A percentile compares a stretch with the other conserved stretches of the same genome.
These are phyloP conservation scores for Amphibolis antarctica DNA, from an alignment of 106 monocot species.

Conservation along the genomic window DNA sequence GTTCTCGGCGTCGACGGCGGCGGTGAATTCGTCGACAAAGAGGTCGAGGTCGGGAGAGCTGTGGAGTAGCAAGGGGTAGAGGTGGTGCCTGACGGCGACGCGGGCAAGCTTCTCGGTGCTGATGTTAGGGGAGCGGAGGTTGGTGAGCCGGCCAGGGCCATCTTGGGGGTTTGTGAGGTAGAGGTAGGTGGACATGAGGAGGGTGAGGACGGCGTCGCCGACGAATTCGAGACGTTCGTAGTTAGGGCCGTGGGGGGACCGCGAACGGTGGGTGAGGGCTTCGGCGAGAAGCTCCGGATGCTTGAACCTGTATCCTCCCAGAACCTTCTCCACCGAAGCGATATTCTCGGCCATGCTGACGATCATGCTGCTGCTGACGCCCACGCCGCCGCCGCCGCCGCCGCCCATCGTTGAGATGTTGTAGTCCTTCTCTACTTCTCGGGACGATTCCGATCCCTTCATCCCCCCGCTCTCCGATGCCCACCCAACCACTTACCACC, in stretches of 20 bases:
- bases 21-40: conserved; percentile 1
- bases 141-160: conserved; percentile 18
- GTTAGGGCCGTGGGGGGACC: not conserved
- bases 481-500: too few relatives aligned
- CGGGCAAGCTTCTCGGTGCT: conserved; percentile 38
- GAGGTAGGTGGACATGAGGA: conserved; percentile 28
- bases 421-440: too few relatives aligned
- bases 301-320: conserved; percentile 22
- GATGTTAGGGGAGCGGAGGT: conserved; percentile 30
- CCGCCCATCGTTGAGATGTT: too few relatives aligned
- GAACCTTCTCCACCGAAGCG: conserved; percentile 10
- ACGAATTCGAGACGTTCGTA: conserved; percentile 46
- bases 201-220: conserved; percentile 29
- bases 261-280: conserved; percentile 38
- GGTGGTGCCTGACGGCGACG: conserved; percentile 22
- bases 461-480: too few relatives aligned
- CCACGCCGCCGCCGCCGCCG: too few relatives aligned
- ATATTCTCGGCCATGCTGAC: conserved; percentile 5
- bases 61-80: conserved; percentile 27
- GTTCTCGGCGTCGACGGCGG: conserved; percentile 4
- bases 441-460: too few relatives aligned
- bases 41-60: conserved; percentile 14
- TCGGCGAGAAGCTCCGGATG: conserved; percentile 19
- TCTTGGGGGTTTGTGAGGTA: conserved; percentile 14
- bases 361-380: too few relatives aligned